Conservation (phyloP, 2,329 filamentous ascomycete genomes). For the Escovopsis weberi region DNA sequence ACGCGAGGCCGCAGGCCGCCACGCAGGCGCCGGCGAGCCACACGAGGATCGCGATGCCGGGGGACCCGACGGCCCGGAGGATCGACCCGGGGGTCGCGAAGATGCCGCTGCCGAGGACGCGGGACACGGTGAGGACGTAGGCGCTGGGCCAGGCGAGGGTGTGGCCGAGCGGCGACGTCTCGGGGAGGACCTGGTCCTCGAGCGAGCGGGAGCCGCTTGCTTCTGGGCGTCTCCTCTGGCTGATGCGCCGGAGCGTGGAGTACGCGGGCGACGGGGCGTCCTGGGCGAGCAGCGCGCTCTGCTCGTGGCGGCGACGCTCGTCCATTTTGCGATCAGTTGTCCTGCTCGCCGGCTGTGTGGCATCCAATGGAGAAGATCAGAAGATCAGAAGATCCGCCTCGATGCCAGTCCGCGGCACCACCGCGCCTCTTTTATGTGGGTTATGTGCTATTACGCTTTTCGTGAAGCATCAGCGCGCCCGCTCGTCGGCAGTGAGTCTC, state of each 20-base stretch:
- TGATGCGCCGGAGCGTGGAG: too few species aligned
- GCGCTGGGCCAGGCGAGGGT: conserved; percentile 48
- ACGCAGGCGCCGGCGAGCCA: conserved; percentile 50
- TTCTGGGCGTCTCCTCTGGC: not conserved
- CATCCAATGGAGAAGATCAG: too few species aligned
- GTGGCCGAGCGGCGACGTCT: conserved; percentile 42
- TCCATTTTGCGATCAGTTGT: conserved; percentile 2
- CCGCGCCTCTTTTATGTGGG: too few species aligned
- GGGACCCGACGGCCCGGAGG: conserved; percentile 49
- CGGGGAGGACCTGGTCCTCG: conserved; percentile 44
- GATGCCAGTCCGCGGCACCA: too few species aligned
- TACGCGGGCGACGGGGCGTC: not conserved
- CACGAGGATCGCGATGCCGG: conserved; percentile 45
- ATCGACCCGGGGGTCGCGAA: conserved; percentile 59
- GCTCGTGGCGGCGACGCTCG: conserved; percentile 1
- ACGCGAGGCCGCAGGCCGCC: conserved; percentile 44
- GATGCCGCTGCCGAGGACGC: conserved; percentile 56
- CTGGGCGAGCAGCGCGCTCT: conserved; percentile 2
- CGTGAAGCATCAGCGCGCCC: too few species aligned
- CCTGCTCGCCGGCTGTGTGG: too few species aligned
- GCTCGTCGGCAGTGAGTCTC: too few species aligned
- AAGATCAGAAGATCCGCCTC: too few species aligned
- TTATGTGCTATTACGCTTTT: too few species aligned
- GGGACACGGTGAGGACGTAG: conserved; percentile 52
- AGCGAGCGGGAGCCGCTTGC: conserved; percentile 15